Percentiles rank a stretch among this genome's conserved stretches.
Conservation (phyloP, 2,329 filamentous ascomycete genomes). For the Parasarocladium wereldwijsianum region DNA sequence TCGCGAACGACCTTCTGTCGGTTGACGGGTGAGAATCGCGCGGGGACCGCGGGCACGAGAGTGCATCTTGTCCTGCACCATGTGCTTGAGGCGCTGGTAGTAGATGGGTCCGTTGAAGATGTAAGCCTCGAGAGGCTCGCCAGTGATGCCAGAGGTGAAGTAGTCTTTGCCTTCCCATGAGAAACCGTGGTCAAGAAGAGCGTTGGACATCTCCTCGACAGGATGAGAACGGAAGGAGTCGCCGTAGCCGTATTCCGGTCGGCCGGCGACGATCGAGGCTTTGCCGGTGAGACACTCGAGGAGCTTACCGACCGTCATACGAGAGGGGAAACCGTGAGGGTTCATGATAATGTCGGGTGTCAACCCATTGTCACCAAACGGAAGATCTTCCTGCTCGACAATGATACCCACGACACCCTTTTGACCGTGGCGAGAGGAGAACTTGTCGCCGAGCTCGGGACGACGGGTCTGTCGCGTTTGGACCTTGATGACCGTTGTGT, state of each 20-base stretch:
- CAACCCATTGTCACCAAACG: constrained; percentile 81
- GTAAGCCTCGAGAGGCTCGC: constrained; percentile 85
- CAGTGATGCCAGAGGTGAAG: constrained; percentile 87
- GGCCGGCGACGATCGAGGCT: constrained; percentile 73
- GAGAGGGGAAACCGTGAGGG: constrained; percentile 96
- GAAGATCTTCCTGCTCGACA: constrained; percentile 91
- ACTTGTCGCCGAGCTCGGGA: constrained; percentile 94
- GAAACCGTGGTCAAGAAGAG: constrained; percentile 78
- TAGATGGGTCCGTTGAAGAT: constrained; percentile 99
- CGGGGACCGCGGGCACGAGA: constrained; percentile 79
- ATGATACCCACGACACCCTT: constrained; percentile 97
- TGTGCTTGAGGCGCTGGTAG: constrained; percentile 99
- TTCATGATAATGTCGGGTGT: constrained; percentile 99
- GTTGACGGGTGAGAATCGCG: constrained; percentile 85
- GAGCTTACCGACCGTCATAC: constrained; percentile 98
- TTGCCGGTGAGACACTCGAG: constrained; percentile 91
- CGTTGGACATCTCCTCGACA: constrained; percentile 77
- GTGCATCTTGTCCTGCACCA: constrained; percentile 99
- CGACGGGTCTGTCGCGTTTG: constrained; percentile 91
- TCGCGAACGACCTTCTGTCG: constrained; percentile 85
- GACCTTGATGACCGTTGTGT: constrained; percentile 79
- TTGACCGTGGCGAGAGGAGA: constrained; percentile 94
- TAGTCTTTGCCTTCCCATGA: constrained; percentile 96
- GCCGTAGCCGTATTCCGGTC: constrained; percentile 69
- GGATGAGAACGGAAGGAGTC: constrained; percentile 73